Conservation (phyloP, 169 alveolate species). For the Eimeria mitis region DNA sequence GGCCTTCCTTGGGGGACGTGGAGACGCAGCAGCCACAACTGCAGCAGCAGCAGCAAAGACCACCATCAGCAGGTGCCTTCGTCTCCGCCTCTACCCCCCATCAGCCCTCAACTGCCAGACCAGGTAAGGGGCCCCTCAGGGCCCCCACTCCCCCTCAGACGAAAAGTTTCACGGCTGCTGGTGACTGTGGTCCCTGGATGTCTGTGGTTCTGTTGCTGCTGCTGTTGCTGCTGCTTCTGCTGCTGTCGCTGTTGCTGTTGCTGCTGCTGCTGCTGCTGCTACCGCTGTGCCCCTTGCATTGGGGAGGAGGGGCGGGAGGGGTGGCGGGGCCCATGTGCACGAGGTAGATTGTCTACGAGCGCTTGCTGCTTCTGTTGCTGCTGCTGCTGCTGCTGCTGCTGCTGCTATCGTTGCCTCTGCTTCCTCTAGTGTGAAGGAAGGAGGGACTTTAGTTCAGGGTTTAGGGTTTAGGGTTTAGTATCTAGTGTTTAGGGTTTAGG, state of each 20-base stretch:
- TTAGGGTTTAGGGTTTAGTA: neutral
- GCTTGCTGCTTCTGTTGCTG: conserved; percentile 2
- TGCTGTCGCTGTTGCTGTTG: too few species aligned
- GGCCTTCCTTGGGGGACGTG: conserved; percentile 9
- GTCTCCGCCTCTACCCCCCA: neutral
- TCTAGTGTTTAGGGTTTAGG: neutral
- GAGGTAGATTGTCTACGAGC: neutral
- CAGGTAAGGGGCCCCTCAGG: neutral
- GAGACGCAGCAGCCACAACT: conserved; percentile 7
- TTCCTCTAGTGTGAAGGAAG: neutral
- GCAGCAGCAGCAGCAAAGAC: conserved; percentile 16
- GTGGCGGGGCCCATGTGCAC: neutral
- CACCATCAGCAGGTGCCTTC: neutral
- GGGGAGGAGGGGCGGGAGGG: too few species aligned
- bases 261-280: neutral
- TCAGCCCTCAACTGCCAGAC: conserved; percentile 3
- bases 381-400: neutral
- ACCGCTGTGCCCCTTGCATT: neutral
- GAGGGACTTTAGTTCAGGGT: neutral
- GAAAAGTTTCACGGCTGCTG: neutral
- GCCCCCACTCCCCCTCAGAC: neutral
- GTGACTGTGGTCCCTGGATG: neutral
- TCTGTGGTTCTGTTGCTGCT: neutral
- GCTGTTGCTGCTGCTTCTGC: too few species aligned
- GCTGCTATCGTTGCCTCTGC: neutral